Percentiles rank a stretch among this genome's conserved stretches.
Conservation (phyloP, 2,329 filamentous ascomycete genomes). For the Eutypa lata region DNA sequence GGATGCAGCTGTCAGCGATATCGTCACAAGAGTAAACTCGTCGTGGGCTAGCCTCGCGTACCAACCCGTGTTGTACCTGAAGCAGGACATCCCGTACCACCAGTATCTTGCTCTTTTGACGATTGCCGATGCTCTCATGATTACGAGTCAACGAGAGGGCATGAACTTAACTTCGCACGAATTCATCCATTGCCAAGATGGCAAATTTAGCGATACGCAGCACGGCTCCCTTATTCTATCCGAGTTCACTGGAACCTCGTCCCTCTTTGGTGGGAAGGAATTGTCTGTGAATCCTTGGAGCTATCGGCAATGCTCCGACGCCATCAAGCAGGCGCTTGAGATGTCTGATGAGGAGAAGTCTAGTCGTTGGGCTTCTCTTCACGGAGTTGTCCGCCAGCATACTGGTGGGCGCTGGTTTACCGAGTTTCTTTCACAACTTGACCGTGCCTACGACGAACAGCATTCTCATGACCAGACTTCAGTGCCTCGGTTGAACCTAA, state of each 20-base stretch:
- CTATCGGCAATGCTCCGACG: slow-evolving; percentile 81
- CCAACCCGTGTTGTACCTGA: slow-evolving; percentile 88
- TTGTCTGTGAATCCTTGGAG: slow-evolving; percentile 94
- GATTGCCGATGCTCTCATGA: slow-evolving; percentile 87
- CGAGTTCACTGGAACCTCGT: slow-evolving; percentile 90
- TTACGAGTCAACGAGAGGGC: slow-evolving; percentile 90
- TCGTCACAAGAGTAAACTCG: slow-evolving; percentile 91
- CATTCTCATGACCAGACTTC: slow-evolving; percentile 80
- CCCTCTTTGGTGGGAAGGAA: slow-evolving; percentile 76
- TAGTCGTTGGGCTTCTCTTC: slow-evolving; percentile 69
- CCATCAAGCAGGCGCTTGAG: slow-evolving; percentile 78
- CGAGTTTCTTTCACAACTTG: slow-evolving; percentile 68
- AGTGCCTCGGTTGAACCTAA: slow-evolving; percentile 78
- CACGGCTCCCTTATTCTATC: slow-evolving; percentile 88
- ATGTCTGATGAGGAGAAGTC: slow-evolving; percentile 75
- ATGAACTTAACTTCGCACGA: slow-evolving; percentile 98
- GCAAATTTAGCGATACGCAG: slow-evolving; percentile 68
- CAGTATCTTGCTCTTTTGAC: slow-evolving; percentile 92
- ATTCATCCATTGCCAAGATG: slow-evolving; percentile 90
- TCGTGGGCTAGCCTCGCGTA: slow-evolving; percentile 87
- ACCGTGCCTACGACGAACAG: slow-evolving; percentile 78
- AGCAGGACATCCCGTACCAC: slow-evolving; percentile 89
- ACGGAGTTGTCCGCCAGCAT: slow-evolving; percentile 71
- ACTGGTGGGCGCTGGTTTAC: slow-evolving; percentile 85
- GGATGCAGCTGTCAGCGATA: slow-evolving; percentile 85